Evolutionary conservation across 1,284 basidiomycete species (phyloP).

Genomic region (Cystobasidium pallidum): DNA sequence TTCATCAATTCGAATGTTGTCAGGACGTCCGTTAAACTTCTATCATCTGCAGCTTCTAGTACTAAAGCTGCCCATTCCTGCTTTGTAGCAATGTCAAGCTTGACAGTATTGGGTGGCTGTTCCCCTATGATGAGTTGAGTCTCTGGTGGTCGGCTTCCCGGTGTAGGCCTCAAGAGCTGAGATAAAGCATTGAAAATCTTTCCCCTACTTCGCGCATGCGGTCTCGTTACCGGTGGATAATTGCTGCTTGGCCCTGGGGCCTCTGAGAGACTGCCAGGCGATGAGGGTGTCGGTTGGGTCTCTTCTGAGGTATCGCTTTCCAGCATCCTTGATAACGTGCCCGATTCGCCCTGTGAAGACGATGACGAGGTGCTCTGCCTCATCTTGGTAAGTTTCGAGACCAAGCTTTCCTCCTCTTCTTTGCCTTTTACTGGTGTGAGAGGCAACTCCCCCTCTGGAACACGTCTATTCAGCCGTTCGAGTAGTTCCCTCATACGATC

Average conservation of each 20-base stretch:
- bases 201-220: not conserved
- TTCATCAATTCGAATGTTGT: conserved; percentile 23
- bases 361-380: not conserved
- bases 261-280: not conserved
- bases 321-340: not conserved
- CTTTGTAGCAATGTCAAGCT: conserved; percentile 13
- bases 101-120: not conserved
- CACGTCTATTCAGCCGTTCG: conserved; percentile 7
- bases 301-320: not conserved
- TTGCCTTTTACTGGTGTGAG: conserved; percentile 4
- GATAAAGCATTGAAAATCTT: conserved; percentile 9
- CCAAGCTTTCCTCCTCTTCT: conserved; percentile 10
- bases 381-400: conserved; percentile 10
- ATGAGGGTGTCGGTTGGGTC: not conserved
- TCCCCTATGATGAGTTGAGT: not conserved
- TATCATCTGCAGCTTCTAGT: conserved; percentile 28
- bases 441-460: not conserved
- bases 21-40: conserved; percentile 20
- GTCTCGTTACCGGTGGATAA: not conserved
- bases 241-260: not conserved
- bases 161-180: not conserved
- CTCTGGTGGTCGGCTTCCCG: not conserved
- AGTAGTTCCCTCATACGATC: conserved; percentile 1
- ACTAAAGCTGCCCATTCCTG: conserved; percentile 38
- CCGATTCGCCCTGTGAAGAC: not conserved